Evolutionary conservation across 129 eudicot genomes (phyloP), one percentile per base, ranked within the genome.

Genomic region (Flaveria sonorensis): DNA sequence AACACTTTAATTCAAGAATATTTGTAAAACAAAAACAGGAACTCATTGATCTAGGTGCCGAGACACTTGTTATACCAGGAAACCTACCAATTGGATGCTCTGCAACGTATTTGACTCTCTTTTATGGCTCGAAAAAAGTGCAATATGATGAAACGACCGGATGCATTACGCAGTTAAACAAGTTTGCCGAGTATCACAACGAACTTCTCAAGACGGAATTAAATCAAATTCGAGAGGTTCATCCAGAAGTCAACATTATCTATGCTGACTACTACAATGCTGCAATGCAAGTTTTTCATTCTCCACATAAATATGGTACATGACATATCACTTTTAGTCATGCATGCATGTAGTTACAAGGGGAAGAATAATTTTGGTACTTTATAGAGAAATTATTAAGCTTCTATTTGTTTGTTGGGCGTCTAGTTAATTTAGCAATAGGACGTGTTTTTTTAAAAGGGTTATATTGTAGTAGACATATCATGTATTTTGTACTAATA

Each of bases 71-170:
- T 30, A 84, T 92, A 74, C 86, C 96, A 0, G 97, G 97, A 4
- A 92, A 92, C 74, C 79, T 92, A 61, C 92, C 97, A 4, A 82
- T 87, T 10, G 96, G 97, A 43, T 92, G 97, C 79, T 82, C 83
- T 26, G 75, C 97, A 0, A 81, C 83, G 42, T 92, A 85, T 66
- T 67, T 87, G 14, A 89, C 90, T 16, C 13, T 85, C 43, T 92
- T 85, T 32, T 56, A 71, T 61, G 85, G 86, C 36, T 70, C 83
- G 9, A 72, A 87, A 5, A 51, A 68, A 48, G 61, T 63, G 45
- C 87, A 85, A 2, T 92, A 92, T 52, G 97, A 92, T 50, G 39
- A 70, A 18, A 15, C 48, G 70, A 70, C 86, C 20, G 89, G 89
- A 3, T 92, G 97, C 42, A 70, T 92, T 2, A 85, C 45, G 43